Evolutionary conservation across 2,329 filamentous ascomycete genomes (phyloP).

Genomic region (Aspergillus sp.): DNA sequence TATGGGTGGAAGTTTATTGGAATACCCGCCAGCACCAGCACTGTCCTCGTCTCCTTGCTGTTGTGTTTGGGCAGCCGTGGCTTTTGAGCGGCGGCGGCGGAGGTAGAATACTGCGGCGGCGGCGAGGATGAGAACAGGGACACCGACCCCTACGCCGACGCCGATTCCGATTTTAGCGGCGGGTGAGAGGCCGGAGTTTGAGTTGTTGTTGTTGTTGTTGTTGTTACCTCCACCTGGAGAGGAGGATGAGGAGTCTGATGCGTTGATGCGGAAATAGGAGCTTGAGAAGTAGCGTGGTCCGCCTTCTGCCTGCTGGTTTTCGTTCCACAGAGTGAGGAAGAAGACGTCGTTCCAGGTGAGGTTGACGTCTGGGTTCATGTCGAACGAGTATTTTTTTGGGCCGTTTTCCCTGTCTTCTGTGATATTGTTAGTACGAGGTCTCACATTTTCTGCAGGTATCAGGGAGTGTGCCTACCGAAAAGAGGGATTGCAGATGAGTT

Average conservation of each 20-base stretch:
- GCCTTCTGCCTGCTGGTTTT: conserved; percentile 4
- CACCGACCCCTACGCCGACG: conserved; percentile 9
- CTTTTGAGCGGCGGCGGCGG: not conserved
- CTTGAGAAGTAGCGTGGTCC: conserved; percentile 5
- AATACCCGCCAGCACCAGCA: not conserved
- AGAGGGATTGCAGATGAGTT: conserved; percentile 9
- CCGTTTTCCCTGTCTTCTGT: conserved; percentile 2
- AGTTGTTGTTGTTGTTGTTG: not conserved
- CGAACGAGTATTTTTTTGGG: conserved; percentile 1
- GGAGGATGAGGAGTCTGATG: not conserved
- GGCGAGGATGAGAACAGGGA: conserved; percentile 4
- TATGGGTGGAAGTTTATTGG: not conserved
- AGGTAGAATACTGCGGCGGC: conserved; percentile 7
- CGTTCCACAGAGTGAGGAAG: conserved; percentile 13
- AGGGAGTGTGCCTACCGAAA: not conserved
- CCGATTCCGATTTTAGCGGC: conserved; percentile 10
- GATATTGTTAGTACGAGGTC: not conserved
- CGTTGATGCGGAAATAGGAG: conserved; percentile 11
- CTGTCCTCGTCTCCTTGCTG: not conserved
- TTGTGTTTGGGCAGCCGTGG: not conserved
- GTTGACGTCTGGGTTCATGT: conserved; percentile 11
- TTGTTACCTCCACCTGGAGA: not conserved
- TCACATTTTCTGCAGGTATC: too few relatives aligned
- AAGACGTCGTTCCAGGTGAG: conserved; percentile 14
- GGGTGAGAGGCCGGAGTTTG: conserved; percentile 1